Evolutionary conservation across 306 rosid genomes (phyloP), one percentile per base, ranked within the genome.

Genomic region (Ammopiptanthus mongolicus): DNA sequence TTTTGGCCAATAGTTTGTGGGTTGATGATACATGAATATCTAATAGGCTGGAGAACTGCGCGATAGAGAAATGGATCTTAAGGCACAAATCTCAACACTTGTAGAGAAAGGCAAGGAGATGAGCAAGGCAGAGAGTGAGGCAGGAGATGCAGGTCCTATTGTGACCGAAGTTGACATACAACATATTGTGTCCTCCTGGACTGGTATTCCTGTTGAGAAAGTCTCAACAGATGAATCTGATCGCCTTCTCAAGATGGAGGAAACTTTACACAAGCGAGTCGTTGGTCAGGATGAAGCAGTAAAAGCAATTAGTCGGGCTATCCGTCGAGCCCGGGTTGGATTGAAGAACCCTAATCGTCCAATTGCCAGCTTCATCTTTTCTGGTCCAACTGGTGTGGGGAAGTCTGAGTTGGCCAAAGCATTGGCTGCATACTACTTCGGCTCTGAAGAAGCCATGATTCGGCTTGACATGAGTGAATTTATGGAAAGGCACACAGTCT

Each of bases 401-500:
- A 94, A 94, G 85, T 94, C 98, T n/a, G 98, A 94, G 74, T 88
- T 94, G 36, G 98, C 98, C 44, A 94, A 94, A 77, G 89, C 98
- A 13, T 85, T 94, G 91, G 98, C 96, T 66, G 93, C 98, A 15
- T 94, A 91, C 87, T 94, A 94, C 84, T 94, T 94, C 51, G 97
- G 98, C 61, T 94, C 98, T 44, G 95, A 91, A 82, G 98, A 94
- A 74, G 98, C 98, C 75, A 91, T 94, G 98, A 91, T 94, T 69
- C 88, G 98, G n/a, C 97, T 94, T 65, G 98, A 94, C 77, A 94
- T 91, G 98, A 94, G 98, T 87, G 98, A 94, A 66, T 94, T 94
- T 66, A 91, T 94, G 97, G 98, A 94, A 76, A 94, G 98, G 73
- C 98, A 94, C 75, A 94, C 98, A 0, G 98, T 94, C 52, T 94